These are phyloP conservation scores for Coriaria nepalensis DNA, from an alignment of 306 rosid genomes.

Conservation along the genomic window DNA sequence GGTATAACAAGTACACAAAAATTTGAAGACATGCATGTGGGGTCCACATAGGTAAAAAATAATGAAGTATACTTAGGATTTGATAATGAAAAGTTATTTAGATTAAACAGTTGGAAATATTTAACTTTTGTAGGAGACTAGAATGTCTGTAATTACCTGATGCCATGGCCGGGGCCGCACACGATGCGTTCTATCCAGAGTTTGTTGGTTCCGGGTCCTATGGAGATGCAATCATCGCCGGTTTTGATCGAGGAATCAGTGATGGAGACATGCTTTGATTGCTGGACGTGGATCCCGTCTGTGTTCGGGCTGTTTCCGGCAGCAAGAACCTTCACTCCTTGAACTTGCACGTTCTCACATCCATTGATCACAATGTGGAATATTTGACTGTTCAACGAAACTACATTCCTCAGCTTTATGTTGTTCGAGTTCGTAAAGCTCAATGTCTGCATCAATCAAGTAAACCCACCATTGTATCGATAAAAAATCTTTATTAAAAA, in stretches of 20 bases:
- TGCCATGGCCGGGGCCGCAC: slow-evolving; percentile 28
- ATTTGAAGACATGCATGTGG: no score
- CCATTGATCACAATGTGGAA: slow-evolving; percentile 25
- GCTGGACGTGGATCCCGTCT: slow-evolving; percentile 25
- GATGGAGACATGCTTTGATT: slow-evolving; percentile 11
- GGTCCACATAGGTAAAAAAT: no score
- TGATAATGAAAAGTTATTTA: no score
- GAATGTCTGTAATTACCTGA: slow-evolving; percentile 2
- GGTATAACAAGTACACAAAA: no score
- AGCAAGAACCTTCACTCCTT: slow-evolving; percentile 13
- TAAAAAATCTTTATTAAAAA: not conserved
- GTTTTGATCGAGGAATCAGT: slow-evolving; percentile 16
- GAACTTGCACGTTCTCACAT: slow-evolving; percentile 13
- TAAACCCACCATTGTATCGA: not conserved
- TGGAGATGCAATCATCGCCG: slow-evolving; percentile 21
- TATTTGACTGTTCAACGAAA: slow-evolving; percentile 19
- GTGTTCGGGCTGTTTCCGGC: slow-evolving; percentile 21
- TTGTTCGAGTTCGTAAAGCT: slow-evolving; percentile 13
- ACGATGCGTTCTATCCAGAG: slow-evolving; percentile 17
- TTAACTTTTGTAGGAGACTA: no score
- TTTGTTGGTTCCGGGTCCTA: slow-evolving; percentile 21
- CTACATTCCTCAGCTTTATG: slow-evolving; percentile 6
- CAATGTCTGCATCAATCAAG: slow-evolving; percentile 11
- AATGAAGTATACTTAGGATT: no score
- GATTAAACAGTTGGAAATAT: no score